Conservation (phyloP, 2,329 filamentous ascomycete genomes). For the Dothistroma pini region DNA sequence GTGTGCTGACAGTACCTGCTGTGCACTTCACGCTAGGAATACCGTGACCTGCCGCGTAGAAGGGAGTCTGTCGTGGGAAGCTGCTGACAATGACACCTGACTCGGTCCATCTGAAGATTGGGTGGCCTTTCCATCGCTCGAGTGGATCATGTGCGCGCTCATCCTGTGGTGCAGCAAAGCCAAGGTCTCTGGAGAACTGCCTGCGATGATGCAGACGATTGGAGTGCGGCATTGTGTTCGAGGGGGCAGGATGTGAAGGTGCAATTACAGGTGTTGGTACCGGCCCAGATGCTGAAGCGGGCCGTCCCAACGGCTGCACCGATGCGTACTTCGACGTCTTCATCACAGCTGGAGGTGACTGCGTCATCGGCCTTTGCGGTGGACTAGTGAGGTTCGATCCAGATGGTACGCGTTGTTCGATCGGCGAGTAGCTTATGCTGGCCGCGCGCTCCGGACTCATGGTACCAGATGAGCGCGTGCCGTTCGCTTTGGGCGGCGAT, state of each 20-base stretch:
- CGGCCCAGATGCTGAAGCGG: slow-evolving; percentile 6
- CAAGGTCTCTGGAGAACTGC: slow-evolving; percentile 48
- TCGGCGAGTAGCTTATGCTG: slow-evolving; percentile 20
- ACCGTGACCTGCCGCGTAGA: slow-evolving; percentile 72
- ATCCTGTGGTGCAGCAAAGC: slow-evolving; percentile 55
- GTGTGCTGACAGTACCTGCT: slow-evolving; percentile 77
- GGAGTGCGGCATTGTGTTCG: background rate
- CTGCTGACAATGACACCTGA: slow-evolving; percentile 78
- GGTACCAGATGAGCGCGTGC: slow-evolving; percentile 14
- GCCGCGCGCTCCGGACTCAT: slow-evolving; percentile 23
- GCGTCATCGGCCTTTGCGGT: slow-evolving; percentile 44
- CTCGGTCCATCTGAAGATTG: slow-evolving; percentile 83
- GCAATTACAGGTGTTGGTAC: slow-evolving; percentile 21
- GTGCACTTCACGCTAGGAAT: slow-evolving; percentile 76
- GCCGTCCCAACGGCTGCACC: slow-evolving; percentile 17
- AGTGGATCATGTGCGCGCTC: slow-evolving; percentile 66
- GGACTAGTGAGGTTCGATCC: slow-evolving; percentile 35
- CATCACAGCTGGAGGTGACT: slow-evolving; percentile 56
- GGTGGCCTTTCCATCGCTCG: slow-evolving; percentile 85
- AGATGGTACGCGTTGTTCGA: slow-evolving; percentile 40
- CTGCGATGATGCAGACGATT: slow-evolving; percentile 35
- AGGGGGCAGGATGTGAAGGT: slow-evolving; percentile 19
- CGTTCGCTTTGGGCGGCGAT: slow-evolving; percentile 39
- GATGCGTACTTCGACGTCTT: slow-evolving; percentile 45
- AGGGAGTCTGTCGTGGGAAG: slow-evolving; percentile 84